A percentile compares a stretch with the other conserved stretches of the same genome.
phyloP scores from a whole-genome alignment of 495 filamentous ascomycete species.

The Hyaloscypha bicolor region DNA sequence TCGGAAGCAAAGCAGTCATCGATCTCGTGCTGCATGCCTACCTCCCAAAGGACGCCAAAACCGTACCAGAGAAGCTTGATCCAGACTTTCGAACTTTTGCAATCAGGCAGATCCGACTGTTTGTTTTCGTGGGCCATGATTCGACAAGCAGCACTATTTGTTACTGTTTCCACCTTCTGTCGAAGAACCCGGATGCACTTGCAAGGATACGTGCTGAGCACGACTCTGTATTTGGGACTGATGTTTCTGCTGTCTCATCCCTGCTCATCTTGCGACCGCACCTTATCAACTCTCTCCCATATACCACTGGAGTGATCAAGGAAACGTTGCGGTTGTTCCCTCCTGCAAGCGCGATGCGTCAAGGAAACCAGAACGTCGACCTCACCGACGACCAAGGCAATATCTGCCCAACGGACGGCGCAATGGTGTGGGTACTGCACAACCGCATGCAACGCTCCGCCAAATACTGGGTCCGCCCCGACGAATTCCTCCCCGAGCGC shows the following conservation, averaged over 20 bases:
- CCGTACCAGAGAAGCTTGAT: neutral
- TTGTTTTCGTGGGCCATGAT: neutral
- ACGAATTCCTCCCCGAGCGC: neutral
- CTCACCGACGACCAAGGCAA: neutral
- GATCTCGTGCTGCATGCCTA: neutral
- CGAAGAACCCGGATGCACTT: neutral
- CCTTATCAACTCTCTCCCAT: neutral
- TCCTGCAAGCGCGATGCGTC: neutral
- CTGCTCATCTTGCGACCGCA: neutral
- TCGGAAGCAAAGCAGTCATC: neutral
- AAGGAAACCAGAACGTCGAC: neutral
- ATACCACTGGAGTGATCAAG: neutral
- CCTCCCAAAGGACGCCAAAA: neutral
- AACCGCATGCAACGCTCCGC: neutral
- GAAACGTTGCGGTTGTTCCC: neutral
- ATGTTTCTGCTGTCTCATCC: neutral
- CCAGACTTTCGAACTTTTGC: neutral
- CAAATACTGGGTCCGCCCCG: neutral
- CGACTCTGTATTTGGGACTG: neutral
- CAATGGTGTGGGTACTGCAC: neutral
- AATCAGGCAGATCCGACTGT: neutral
- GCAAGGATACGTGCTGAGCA: neutral
- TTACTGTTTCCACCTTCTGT: neutral
- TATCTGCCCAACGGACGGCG: neutral
- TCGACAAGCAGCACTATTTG: neutral